Conservation (phyloP, 2,329 filamentous ascomycete species). For the Trichoderma atroviride region DNA sequence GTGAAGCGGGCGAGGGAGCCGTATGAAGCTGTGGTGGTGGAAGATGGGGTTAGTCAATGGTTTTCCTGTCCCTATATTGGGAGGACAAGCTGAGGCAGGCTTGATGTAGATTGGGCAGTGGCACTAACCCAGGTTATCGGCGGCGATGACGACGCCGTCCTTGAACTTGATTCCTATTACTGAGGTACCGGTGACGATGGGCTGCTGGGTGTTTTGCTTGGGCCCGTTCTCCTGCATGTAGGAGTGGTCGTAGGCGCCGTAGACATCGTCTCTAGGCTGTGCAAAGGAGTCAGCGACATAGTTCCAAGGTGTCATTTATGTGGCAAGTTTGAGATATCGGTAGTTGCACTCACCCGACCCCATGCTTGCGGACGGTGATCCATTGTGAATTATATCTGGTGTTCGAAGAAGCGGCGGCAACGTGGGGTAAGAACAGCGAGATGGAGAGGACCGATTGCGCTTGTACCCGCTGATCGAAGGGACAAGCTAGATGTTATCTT, state of each 20-base stretch:
- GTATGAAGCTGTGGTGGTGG: constrained; percentile 74
- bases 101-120: not conserved
- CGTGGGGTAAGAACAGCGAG: constrained; percentile 20
- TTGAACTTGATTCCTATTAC: constrained; percentile 95
- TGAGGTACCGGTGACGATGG: constrained; percentile 94
- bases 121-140: constrained; percentile 85
- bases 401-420: constrained; percentile 19
- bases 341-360: constrained; percentile 63
- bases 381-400: constrained; percentile 47
- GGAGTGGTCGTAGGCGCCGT: constrained; percentile 87
- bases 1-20: constrained; percentile 96
- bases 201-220: constrained; percentile 85
- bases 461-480: not conserved
- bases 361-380: constrained; percentile 74
- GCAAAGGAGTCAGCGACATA: not conserved
- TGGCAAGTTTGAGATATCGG: not conserved
- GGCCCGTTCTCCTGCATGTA: constrained; percentile 74
- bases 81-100: not conserved
- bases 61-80: not conserved
- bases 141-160: constrained; percentile 92
- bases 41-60: not conserved
- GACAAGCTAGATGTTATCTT: not conserved
- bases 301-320: not conserved
- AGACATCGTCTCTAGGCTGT: constrained; percentile 95
- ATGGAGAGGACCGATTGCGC: constrained; percentile 9